Evolutionary conservation across 352 stramenopile species (phyloP).

Genomic region (Pythium aristosporum): DNA sequence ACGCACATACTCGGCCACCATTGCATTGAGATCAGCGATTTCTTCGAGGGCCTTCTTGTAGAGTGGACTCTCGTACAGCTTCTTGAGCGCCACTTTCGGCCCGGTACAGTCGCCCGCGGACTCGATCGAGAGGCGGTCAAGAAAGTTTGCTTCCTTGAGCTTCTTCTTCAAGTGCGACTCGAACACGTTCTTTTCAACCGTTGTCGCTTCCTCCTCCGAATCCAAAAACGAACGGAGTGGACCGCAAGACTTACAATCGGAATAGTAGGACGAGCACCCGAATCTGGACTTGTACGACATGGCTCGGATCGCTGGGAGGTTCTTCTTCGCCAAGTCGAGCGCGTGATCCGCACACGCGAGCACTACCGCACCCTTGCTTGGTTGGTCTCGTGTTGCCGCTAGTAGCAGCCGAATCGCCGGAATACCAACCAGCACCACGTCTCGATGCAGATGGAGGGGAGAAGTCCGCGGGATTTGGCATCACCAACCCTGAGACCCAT

Average conservation of each 20-base stretch:
- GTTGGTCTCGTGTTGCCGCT: background rate
- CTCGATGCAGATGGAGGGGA: background rate
- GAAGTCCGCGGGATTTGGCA: background rate
- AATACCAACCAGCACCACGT: background rate
- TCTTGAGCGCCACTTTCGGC: background rate
- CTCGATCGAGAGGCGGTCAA: background rate
- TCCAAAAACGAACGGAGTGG: background rate
- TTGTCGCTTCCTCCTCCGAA: background rate
- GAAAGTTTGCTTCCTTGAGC: background rate
- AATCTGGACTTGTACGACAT: background rate
- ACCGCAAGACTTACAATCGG: background rate
- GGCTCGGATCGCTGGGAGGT: background rate
- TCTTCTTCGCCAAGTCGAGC: background rate
- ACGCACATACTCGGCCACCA: background rate
- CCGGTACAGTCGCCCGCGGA: background rate
- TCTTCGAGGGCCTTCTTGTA: background rate
- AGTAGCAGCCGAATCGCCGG: background rate
- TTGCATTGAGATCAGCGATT: background rate
- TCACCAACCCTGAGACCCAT: background rate
- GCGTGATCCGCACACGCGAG: background rate
- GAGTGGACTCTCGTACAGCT: background rate
- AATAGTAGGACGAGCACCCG: background rate
- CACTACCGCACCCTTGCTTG: background rate
- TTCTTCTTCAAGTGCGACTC: background rate
- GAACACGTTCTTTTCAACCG: background rate